phyloP scores from a whole-genome alignment of 192 early-diverging fungal genomes.

The Gryganskiella cystojenkinii region DNA sequence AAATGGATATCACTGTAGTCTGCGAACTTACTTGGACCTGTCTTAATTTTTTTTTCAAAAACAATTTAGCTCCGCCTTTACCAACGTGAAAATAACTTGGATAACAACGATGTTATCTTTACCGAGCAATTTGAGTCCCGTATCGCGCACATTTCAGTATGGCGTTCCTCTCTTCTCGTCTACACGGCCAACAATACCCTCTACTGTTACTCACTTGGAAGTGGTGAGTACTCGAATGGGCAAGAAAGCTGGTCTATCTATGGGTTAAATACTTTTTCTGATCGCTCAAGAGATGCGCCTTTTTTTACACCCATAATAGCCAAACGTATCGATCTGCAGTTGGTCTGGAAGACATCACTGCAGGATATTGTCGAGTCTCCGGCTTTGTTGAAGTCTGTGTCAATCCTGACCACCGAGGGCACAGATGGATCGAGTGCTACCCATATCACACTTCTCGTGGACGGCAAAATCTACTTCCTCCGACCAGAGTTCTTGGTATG shows the following conservation, averaged over 20 bases:
- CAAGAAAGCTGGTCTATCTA: background rate
- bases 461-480: conserved; percentile 74
- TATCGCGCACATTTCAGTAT: conserved; percentile 63
- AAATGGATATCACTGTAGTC: background rate
- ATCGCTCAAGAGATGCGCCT: background rate
- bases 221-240: conserved; percentile 6
- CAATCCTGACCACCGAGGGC: conserved; percentile 36
- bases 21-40: background rate
- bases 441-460: conserved; percentile 72
- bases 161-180: conserved; percentile 67
- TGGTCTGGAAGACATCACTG: conserved; percentile 47
- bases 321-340: conserved; percentile 42
- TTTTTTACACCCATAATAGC: conserved; percentile 3
- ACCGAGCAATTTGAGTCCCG: conserved; percentile 59
- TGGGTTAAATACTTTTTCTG: background rate
- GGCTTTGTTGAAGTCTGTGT: conserved; percentile 37
- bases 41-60: background rate
- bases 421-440: conserved; percentile 57
- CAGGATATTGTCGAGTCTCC: conserved; percentile 52
- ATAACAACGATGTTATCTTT: conserved; percentile 70
- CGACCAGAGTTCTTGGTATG: conserved; percentile 62
- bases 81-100: conserved; percentile 78
- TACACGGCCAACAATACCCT: conserved; percentile 67
- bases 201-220: conserved; percentile 53
- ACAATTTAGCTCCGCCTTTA: conserved; percentile 71